Base-by-base conservation (phyloP, 2,329 filamentous ascomycete species). In the Lachnellula suecica region DNA sequence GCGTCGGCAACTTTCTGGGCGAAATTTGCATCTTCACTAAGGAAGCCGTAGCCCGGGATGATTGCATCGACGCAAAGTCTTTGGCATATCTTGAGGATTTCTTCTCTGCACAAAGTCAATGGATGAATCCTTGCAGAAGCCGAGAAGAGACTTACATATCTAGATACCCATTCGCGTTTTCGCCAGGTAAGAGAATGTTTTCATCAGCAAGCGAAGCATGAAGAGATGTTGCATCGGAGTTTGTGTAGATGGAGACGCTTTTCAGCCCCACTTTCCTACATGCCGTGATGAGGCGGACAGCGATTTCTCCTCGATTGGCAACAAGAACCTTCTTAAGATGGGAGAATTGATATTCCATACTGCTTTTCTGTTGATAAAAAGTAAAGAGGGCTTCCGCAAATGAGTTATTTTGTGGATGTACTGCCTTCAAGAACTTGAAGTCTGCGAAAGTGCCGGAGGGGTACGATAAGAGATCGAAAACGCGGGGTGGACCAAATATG, bases 1-100 rank as follows among this genome's bases (percentile, higher is more conserved):
- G 77, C 77, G 8, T 74, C 69, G 20, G 71, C 65, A 1, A 84
- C 78, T 0, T 71, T 68, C 20, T 72, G 65, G 0, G 84, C 83
- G 62, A 88, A 87, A 4, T 79, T 73, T 4, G 80, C 75, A 62
- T 86, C 84, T 53, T 88, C 84, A 0, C 79, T 79, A 1, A 88
- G 67, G 54, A 87, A 87, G 0, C 85, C 85, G 68, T 88, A 88
- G 2, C 85, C 84, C 0, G 84, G 84, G 45, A 85, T 82, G 15
- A 88, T 75, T 3, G 82, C 83, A 54, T 87, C 75, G 2, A 54
- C 53, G 10, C 49, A 20, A n/a, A 35, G 7, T 17, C 41, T 25
- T 43, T 47, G 23, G 25, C 54, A 47, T 35, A 55, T 53, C 13
- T 44, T 42, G 11, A 58, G 47, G 13, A 56, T 52, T 15, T 41